Evolutionary conservation across 805 yeast genomes (phyloP), one percentile per base, ranked within the genome.

Genomic region (Nakazawaea wickerhamii): DNA sequence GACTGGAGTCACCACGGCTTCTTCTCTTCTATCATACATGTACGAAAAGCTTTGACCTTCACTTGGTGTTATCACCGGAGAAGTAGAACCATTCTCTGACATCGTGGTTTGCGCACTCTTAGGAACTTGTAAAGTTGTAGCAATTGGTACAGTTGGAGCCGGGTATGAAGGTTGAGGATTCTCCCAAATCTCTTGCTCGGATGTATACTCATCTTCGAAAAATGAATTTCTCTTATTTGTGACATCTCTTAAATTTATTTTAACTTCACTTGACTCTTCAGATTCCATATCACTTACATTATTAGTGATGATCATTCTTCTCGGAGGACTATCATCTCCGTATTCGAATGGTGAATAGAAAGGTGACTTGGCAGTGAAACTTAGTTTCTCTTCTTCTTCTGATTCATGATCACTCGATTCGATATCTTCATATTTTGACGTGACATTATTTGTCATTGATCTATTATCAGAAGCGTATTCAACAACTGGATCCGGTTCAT

Each of bases 11-110:
- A 64, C 66, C 3, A 53, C 50, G 3, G 62, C 63, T 22, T 57
- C 58, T 27, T 64, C 68, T 38, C 73, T 47, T 41, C 73, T 57
- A 45, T 69, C 74, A 48, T 69, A 67, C 3, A 58, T 41, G 19
- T 40, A 40, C 2, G 35, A 13, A n/a, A 47, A 34, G 5, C 48
- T 28, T 45, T 28, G 37, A 6, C 38, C 46, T 18, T 43, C 46
- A 21, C 8, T 31, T 43, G 40, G 40, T 13, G 19, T 41, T 33
- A 30, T 43, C 11, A n/a, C 30, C 23, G 46, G 36, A 9, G 37
- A 36, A 9, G 28, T 36, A 22, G 38, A 31, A 14, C 39, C 48
- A 19, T 23, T n/a, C 26, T 18, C 21, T 46, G 31, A 10, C 36
- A 14, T n/a, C n/a, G 32, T 10, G 17, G 3, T 4, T 17, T 11